Percentiles rank a stretch among this genome's conserved stretches.
Evolutionary conservation across 2,329 filamentous ascomycete genomes (phyloP).

Genomic region (Rutstroemia sp.): DNA sequence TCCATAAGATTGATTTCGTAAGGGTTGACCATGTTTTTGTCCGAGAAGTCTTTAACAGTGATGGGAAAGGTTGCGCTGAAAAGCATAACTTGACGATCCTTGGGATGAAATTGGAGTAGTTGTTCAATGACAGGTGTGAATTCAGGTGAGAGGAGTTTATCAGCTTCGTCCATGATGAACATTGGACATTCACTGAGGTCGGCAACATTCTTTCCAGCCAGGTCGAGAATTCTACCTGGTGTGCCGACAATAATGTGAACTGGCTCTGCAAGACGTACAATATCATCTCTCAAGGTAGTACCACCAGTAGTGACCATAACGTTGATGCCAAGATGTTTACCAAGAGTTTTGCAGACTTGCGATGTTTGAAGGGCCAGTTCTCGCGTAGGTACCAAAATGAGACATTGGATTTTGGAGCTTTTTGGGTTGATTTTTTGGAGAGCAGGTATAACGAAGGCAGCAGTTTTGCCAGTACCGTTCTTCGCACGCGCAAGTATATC

Average conservation of each 20-base stretch:
- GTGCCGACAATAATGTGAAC: constrained; percentile 98
- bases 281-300: constrained; percentile 91
- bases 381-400: constrained; percentile 93
- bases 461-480: constrained; percentile 97
- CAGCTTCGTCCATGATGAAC: constrained; percentile 99
- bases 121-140: constrained; percentile 98
- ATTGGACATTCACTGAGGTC: constrained; percentile 94
- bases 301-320: constrained; percentile 99
- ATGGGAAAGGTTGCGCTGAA: constrained; percentile 97
- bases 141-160: constrained; percentile 93
- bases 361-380: constrained; percentile 97
- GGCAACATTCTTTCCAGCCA: constrained; percentile 93
- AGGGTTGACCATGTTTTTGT: constrained; percentile 93
- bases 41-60: constrained; percentile 95
- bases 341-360: constrained; percentile 96
- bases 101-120: constrained; percentile 88
- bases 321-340: constrained; percentile 94
- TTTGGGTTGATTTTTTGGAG: constrained; percentile 96
- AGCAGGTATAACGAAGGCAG: constrained; percentile 92
- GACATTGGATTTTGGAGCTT: constrained; percentile 88
- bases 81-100: constrained; percentile 97
- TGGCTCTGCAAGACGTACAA: constrained; percentile 85
- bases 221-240: constrained; percentile 88
- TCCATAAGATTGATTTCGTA: constrained; percentile 99
- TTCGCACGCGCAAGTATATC: constrained; percentile 95